Base-by-base conservation (phyloP, 148 eudicot species). In the Chenopodium suecicum region DNA sequence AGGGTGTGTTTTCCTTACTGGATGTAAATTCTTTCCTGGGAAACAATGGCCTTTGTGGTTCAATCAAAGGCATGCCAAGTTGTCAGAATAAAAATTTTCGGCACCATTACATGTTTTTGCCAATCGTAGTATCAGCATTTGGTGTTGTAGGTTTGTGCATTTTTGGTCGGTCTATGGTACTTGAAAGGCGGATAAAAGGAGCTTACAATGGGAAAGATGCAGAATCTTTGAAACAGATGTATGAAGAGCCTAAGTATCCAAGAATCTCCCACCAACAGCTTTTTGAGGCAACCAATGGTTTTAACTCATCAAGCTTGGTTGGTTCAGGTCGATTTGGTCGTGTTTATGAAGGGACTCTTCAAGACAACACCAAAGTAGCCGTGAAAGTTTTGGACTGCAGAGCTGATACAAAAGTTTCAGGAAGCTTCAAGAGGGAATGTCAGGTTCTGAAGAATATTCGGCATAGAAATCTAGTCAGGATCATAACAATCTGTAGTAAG, bases 351-450 rank as follows among this genome's bases (percentile, higher is more conserved):
- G 97, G 97, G 69, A 74, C 86, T 48, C 93, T 94, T 25, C 69
- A 60, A 50, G 91, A 89, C 75, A 87, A 87, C 88, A 94, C 92
- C 10, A 86, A 85, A 72, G 85, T 94, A 77, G 98, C 98, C 2
- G 98, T 94, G 25, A 94, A 94, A 82, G 94, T 94, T 19, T 79
- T 94, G 62, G 83, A 89, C 64, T 54, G 87, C 2, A 82, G 25
- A 47, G 62, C 80, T 73, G 81, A 77, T 1, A 87, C 70, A 75
- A 90, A 82, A 72, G 81, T 88, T 44, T 82, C 90, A 0, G 73
- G 84, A 71, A 92, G 94, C 83, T 94, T 94, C 76, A 88, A 87
- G 69, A 88, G 93, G 84, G 98, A 94, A 87, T 92, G 98, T 48
- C 89, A 85, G 77, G 88, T 90, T 70, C 87, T 92, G 76, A 94